Conservation (phyloP, 2,329 filamentous ascomycete genomes). For the Aspergillus eucalypticola region DNA sequence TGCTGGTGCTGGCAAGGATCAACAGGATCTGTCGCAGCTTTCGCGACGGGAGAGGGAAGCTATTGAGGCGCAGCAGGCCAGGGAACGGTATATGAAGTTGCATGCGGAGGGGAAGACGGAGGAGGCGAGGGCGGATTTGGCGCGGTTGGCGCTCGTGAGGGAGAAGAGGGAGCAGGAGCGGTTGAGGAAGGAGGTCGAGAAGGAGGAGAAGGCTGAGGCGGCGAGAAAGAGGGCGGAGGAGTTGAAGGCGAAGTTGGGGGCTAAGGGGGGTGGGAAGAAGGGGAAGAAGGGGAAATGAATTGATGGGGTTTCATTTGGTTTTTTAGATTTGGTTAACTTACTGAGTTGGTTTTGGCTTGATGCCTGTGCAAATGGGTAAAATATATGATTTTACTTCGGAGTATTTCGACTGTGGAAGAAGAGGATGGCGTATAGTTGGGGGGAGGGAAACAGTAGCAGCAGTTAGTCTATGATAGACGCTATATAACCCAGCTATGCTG, state of each 20-base stretch:
- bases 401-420: too few relatives aligned
- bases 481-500: background rate
- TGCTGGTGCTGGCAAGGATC: too few relatives aligned
- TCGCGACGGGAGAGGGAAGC: conserved; percentile 73
- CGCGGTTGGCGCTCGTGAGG: conserved; percentile 75
- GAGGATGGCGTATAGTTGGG: too few relatives aligned
- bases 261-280: conserved; percentile 39
- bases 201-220: conserved; percentile 51
- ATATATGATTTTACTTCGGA: too few relatives aligned
- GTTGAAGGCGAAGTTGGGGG: conserved; percentile 44
- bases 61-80: conserved; percentile 80
- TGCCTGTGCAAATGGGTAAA: background rate
- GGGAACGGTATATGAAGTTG: conserved; percentile 86
- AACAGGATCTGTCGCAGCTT: conserved; percentile 53
- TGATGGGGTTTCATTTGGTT: background rate
- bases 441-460: too few relatives aligned
- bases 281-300: conserved; percentile 24
- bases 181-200: conserved; percentile 76
- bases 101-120: conserved; percentile 97
- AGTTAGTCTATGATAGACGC: background rate
- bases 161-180: conserved; percentile 85
- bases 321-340: background rate
- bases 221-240: conserved; percentile 41
- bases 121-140: conserved; percentile 86
- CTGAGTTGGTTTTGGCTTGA: background rate